These are phyloP conservation scores for Leccinum rimulosum DNA, from an alignment of 768 basidiomycete species.

Conservation along the genomic window DNA sequence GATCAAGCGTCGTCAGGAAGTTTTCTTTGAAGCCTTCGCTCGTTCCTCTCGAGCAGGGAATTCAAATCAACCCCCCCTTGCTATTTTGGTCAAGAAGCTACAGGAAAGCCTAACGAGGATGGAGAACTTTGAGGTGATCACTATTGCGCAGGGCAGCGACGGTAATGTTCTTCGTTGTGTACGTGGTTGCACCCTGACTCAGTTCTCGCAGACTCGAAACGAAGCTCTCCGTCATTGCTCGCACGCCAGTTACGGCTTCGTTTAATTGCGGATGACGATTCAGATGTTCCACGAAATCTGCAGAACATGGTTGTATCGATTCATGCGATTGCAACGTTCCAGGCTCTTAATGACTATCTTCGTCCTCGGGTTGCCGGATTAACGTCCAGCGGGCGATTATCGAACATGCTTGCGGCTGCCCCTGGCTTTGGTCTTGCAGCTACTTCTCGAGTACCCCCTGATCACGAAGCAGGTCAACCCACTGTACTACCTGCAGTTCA, in stretches of 20 bases:
- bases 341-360: conserved; percentile 94
- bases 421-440: conserved; percentile 63
- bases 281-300: conserved; percentile 81
- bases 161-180: conserved; percentile 42
- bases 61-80: conserved; percentile 56
- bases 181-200: conserved; percentile 3
- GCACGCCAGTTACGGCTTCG: conserved; percentile 89
- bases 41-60: conserved; percentile 45
- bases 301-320: conserved; percentile 96
- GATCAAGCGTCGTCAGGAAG: conserved; percentile 63
- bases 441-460: conserved; percentile 36
- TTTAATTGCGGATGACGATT: conserved; percentile 84
- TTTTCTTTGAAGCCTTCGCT: conserved; percentile 78
- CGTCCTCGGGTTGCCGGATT: conserved; percentile 84
- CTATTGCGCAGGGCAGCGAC: conserved; percentile 78
- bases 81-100: conserved; percentile 87
- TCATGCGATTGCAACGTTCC: conserved; percentile 97
- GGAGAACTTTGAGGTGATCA: conserved; percentile 94
- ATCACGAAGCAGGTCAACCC: conserved; percentile 33
- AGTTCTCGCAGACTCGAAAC: conserved; percentile 66
- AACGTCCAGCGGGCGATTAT: conserved; percentile 61
- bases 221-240: conserved; percentile 87
- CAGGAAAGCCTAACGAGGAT: conserved; percentile 94
- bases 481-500: conserved; percentile 24
- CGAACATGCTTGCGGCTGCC: conserved; percentile 83